Evolutionary conservation across 371 early-diverging fungal genomes (phyloP), one percentile per base, ranked within the genome.

Genomic region (Mortierella sp.): DNA sequence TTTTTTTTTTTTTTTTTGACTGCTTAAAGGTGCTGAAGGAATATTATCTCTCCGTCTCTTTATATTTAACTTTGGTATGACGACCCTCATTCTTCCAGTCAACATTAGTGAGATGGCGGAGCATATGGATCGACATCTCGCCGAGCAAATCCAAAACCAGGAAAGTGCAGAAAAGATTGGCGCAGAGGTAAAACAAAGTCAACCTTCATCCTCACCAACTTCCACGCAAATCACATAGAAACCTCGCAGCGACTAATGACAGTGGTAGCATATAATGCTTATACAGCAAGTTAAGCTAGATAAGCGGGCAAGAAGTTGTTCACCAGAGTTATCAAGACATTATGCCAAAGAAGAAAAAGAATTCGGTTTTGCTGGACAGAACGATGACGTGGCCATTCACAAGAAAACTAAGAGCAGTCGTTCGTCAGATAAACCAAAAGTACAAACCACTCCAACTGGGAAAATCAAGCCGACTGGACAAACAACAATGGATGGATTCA

Each of bases 401-500:
- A 32, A 59, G 18, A 59, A 35, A 16, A 20, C 59, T 20, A 35
- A 32, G 35, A 32, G n/a, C 51, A 55, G 32, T 40, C 22, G 11
- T 11, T 52, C 52, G 20, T 11, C 52, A 22, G 52, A 52, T 3
- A 24, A 22, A 24, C 20, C 24, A 52, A 20, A 52, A 22, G 74
- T 73, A 43, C 79, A 79, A 35, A 74, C 81, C 11, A 20, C 52
- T 6, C 52, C 11, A 22, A 52, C 24, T 11, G 20, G 22, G 24
- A 52, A 40, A 8, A 30, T 11, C n/a, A 73, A 66, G 22, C 40
- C 32, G 9, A 35, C 52, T n/a, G 75, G 79, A 51, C 79, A 79
- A 35, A 74, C 81, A 16, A 80, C 81, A n/a, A 72, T 80, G 76
- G 75, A 75, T 49, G 72, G 72, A 8, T 80, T 80, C 49, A 30